Conservation (phyloP, 164 flowering plant genomes). For the Santalum album region DNA sequence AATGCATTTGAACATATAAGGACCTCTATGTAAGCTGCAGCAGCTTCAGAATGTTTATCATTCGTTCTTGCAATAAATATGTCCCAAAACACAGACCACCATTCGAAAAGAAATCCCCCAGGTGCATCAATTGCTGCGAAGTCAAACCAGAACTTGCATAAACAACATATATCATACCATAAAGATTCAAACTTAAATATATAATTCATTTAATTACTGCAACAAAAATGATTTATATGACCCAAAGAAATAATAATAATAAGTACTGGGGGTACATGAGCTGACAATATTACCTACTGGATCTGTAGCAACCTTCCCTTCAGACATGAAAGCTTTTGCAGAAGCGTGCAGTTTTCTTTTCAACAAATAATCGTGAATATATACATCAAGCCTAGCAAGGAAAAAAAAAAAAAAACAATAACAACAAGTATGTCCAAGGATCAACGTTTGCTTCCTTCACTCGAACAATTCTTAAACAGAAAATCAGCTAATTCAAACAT, state of each 20-base stretch:
- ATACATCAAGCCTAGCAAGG: conserved; percentile 73
- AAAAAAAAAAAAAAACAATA: conserved; percentile 1
- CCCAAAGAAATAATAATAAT: background rate
- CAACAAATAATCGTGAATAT: conserved; percentile 79
- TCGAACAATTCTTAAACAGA: no score
- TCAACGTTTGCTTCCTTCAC: no score
- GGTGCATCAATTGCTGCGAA: conserved; percentile 88
- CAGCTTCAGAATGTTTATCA: conserved; percentile 79
- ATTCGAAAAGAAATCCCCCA: conserved; percentile 88
- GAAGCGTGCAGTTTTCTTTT: conserved; percentile 72
- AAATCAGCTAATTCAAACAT: no score
- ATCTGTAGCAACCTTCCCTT: conserved; percentile 82
- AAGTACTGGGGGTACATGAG: background rate
- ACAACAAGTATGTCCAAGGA: no score
- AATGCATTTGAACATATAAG: background rate
- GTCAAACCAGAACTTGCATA: conserved; percentile 5
- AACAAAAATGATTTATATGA: background rate
- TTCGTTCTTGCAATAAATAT: conserved; percentile 81
- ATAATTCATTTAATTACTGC: background rate
- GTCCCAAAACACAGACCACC: conserved; percentile 98
- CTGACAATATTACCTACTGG: conserved; percentile 60
- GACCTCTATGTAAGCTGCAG: conserved; percentile 84
- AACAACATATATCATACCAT: background rate
- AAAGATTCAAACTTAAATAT: background rate
- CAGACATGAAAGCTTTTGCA: conserved; percentile 85